Percentiles rank a stretch among this genome's conserved stretches.
phyloP scores from a whole-genome alignment of 148 eudicot genomes.

The Amaranthus cruentus region DNA sequence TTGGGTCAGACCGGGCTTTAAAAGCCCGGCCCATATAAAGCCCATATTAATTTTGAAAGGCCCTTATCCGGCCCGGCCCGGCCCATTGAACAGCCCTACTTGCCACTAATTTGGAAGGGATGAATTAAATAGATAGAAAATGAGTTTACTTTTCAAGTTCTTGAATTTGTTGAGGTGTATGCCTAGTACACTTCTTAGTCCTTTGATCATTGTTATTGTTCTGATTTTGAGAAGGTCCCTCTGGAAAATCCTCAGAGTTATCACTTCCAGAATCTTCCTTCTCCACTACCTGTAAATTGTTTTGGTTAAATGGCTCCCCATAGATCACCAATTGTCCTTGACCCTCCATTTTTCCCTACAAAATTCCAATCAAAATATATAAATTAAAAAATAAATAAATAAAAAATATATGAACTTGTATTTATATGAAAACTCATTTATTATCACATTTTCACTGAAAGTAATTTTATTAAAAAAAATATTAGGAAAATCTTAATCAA shows the following conservation, averaged over 20 bases:
- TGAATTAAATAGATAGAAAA: not conserved
- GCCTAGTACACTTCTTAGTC: slow-evolving; percentile 65
- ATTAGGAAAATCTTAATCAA: not conserved
- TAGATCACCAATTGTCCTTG: slow-evolving; percentile 43
- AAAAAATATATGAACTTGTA: too few relatives aligned
- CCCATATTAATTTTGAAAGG: too few relatives aligned
- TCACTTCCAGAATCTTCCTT: slow-evolving; percentile 53
- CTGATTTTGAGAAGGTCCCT: slow-evolving; percentile 12
- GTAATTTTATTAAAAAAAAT: not conserved
- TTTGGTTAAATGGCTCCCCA: slow-evolving; percentile 35
- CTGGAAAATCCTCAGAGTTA: slow-evolving; percentile 43
- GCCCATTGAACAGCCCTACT: too few relatives aligned
- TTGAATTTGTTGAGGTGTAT: slow-evolving; percentile 73
- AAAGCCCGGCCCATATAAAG: too few relatives aligned
- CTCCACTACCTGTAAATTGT: slow-evolving; percentile 18
- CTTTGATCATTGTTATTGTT: slow-evolving; percentile 1
- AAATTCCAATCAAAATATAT: not conserved
- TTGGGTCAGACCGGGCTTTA: too few relatives aligned
- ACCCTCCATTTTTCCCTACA: slow-evolving; percentile 50
- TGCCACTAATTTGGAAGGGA: too few relatives aligned
- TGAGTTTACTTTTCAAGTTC: slow-evolving; percentile 68
- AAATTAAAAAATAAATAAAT: not conserved
- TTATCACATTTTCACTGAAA: too few relatives aligned
- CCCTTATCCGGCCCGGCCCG: too few relatives aligned
- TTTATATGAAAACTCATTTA: too few relatives aligned